Evolutionary conservation across 768 basidiomycete species (phyloP), one percentile per base, ranked within the genome.

Genomic region (Flagelloscypha sp.): DNA sequence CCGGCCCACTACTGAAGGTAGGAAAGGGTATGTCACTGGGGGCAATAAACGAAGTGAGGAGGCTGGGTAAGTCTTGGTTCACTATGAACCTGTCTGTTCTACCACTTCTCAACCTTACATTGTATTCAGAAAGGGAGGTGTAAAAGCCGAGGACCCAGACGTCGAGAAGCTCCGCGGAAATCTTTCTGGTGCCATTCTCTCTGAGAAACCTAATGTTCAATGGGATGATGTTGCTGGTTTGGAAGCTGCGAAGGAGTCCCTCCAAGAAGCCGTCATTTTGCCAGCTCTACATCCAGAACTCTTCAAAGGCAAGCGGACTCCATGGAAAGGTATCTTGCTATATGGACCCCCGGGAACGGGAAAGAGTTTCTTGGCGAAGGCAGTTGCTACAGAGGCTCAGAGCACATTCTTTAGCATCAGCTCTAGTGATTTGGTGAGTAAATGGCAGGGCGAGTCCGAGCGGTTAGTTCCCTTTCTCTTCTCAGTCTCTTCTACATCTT

Each of bases 391-490:
- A 10, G 95, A 99, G 60, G 92, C 95, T 35, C 97, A 98, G 65
- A 92, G 92, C 58, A 97, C 94, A 7, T 99, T 99, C 70, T 98
- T 94, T 64, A 88, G 84, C 45, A 90, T 99, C 42, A 89, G 85
- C 51, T 90, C 87, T 16, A 82, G 81, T 55, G 95, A 98, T 53
- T 68, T 99, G 37, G 95, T 98, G 37, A 93, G 89, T 58, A 99
- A 98, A 57, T 99, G 95, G 95, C 95, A 98, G 65, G 95, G 95
- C 39, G 95, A 99, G 59, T 93, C 89, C 3, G 94, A 98, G 63
- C 68, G 94, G 92, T 86, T 42, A 53, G 77, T 57, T 2, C 16
- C 3, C 6, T 37, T 11, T 25, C 20, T 29, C 29, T 30, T 29
- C 23, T 27, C 29, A 25, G 17, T 12, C n/a, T 18, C n/a, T n/a